phyloP scores from a whole-genome alignment of 345 rosid genomes.

The Brassica nigra region DNA sequence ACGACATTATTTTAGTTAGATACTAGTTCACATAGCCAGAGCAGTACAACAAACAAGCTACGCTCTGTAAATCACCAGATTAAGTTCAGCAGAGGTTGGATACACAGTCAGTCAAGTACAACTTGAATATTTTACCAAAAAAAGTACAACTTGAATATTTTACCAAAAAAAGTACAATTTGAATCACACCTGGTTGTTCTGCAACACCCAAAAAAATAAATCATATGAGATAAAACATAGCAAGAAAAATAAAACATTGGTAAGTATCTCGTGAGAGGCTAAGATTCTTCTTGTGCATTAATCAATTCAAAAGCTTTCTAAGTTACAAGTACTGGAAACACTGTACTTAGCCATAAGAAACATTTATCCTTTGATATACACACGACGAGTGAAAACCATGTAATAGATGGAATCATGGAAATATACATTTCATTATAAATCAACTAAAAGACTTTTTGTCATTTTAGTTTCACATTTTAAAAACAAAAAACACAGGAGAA shows the following conservation, averaged over 20 bases:
- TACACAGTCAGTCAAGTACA: constrained; percentile 40
- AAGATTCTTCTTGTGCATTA: neutral
- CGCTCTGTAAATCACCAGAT: constrained; percentile 1
- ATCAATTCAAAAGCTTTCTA: neutral
- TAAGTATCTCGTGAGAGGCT: neutral
- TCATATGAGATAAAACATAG: neutral
- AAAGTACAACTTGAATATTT: constrained; percentile 54
- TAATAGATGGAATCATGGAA: neutral
- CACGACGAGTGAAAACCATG: neutral
- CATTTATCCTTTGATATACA: neutral
- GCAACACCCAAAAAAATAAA: constrained; percentile 25
- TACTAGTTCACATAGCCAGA: neutral
- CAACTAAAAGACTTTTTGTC: constrained; percentile 15
- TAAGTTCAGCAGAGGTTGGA: neutral
- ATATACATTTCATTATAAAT: constrained; percentile 15
- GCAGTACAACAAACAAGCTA: constrained; percentile 27
- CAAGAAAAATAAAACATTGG: neutral
- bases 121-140: constrained; percentile 43
- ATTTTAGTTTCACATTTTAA: constrained; percentile 22
- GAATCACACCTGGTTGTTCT: constrained; percentile 91
- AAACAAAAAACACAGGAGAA: neutral
- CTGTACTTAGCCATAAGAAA: constrained; percentile 34
- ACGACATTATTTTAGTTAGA: constrained; percentile 29
- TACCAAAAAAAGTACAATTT: constrained; percentile 49
- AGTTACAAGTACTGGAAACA: constrained; percentile 20